phyloP scores from a whole-genome alignment of 495 filamentous ascomycete genomes.

The Corynascus novoguineensis region DNA sequence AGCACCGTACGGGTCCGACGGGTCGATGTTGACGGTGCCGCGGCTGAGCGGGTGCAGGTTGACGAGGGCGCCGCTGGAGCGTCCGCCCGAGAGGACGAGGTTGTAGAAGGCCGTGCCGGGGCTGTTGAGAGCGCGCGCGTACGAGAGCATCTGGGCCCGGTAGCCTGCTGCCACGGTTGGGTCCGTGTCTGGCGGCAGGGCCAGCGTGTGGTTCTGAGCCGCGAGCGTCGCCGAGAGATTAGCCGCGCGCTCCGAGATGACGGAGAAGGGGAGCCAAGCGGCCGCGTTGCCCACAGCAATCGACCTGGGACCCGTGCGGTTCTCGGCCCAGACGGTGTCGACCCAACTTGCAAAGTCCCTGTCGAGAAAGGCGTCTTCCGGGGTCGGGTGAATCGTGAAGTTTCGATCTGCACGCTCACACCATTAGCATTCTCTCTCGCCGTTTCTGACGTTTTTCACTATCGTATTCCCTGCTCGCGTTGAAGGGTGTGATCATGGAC shows the following conservation, averaged over 20 bases:
- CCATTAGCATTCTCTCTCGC: not conserved
- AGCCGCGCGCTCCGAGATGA: conserved; percentile 36
- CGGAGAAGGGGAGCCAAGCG: conserved; percentile 43
- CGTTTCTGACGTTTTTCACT: not conserved
- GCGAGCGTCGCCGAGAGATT: conserved; percentile 31
- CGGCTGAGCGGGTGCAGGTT: conserved; percentile 43
- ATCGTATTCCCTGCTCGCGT: not conserved
- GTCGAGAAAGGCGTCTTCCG: conserved; percentile 35
- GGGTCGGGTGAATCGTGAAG: conserved; percentile 30
- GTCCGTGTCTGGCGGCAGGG: conserved; percentile 34
- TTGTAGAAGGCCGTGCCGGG: conserved; percentile 43
- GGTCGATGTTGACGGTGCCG: conserved; percentile 44
- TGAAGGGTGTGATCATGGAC: not conserved
- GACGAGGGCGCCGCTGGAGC: conserved; percentile 32
- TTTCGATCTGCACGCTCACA: conserved; percentile 24
- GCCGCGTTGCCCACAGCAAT: conserved; percentile 41
- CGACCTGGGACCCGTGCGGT: conserved; percentile 41
- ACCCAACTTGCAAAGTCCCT: conserved; percentile 37
- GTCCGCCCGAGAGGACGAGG: conserved; percentile 32
- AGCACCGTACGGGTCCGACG: conserved; percentile 28
- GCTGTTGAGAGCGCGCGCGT: conserved; percentile 33
- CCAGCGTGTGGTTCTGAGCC: conserved; percentile 33
- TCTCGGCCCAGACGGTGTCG: conserved; percentile 29
- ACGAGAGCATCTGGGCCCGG: conserved; percentile 40
- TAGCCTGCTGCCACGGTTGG: conserved; percentile 42